Evolutionary conservation across 73 alveolate species (phyloP).

Genomic region (Blepharisma stoltei): DNA sequence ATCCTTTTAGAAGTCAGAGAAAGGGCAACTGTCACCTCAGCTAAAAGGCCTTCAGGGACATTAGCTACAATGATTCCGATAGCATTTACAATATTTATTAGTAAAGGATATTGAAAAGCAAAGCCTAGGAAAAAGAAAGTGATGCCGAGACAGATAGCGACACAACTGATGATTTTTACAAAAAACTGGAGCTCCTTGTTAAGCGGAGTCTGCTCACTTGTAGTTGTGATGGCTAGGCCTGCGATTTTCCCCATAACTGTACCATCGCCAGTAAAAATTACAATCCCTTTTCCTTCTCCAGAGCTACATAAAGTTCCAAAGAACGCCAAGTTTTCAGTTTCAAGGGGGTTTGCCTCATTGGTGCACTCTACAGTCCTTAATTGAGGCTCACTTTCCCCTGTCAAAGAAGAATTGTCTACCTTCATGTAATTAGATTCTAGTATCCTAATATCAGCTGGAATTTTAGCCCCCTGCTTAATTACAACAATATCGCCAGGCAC

Average conservation of each 20-base stretch:
- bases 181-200: conserved; percentile 83
- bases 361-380: conserved; percentile 79
- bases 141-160: conserved; percentile 85
- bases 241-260: conserved; percentile 97
- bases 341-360: conserved; percentile 88
- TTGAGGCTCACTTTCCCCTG: conserved; percentile 93
- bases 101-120: conserved; percentile 69
- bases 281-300: conserved; percentile 94
- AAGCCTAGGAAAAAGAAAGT: conserved; percentile 77
- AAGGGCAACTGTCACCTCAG: conserved; percentile 89
- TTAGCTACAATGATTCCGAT: conserved; percentile 96
- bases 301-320: conserved; percentile 90
- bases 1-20: conserved; percentile 93
- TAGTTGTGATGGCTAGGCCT: conserved; percentile 85
- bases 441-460: conserved; percentile 92
- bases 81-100: conserved; percentile 80
- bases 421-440: conserved; percentile 74
- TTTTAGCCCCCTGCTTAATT: conserved; percentile 81
- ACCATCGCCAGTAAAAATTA: conserved; percentile 88
- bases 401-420: conserved; percentile 91
- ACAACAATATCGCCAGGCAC: conserved; percentile 93
- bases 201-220: conserved; percentile 80
- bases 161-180: conserved; percentile 83
- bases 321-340: conserved; percentile 88
- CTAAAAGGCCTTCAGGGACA: conserved; percentile 95